Base-by-base conservation (phyloP, 441 rosid species). In the Flueggea neowawraea region DNA sequence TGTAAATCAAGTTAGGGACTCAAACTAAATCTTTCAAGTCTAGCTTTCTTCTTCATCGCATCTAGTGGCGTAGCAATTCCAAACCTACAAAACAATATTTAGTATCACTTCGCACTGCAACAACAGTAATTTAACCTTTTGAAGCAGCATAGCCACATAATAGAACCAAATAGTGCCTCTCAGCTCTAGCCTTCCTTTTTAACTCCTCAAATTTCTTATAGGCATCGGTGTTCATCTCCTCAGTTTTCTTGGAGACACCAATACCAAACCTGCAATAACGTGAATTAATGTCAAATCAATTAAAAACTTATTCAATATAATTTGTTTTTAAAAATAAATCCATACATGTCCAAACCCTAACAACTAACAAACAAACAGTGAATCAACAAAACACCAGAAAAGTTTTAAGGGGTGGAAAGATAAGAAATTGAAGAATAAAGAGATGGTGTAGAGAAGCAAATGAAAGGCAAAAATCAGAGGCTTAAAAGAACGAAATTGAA, bases 131-230 rank as follows among this genome's bases (percentile, higher is more conserved):
- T 6, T 53, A 32, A 65, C 31, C 57, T 47, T 15, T 31, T 6
- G 17, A 61, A 61, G 55, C 59, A n/a, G 65, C 36, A 17, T 6
- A 16, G 57, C 51, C 14, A 57, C 15, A 2, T 16, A 32, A 56
- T 12, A n/a, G 47, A 58, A 5, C 41, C 9, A 47, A 8, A 55
- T 32, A 55, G 62, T 49, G 89, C 97, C 99, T 91, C 77, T 91
- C 97, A 55, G 97, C 95, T 80, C 99, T 78, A 64, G 97, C 90
- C 72, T 88, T 95, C 75, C n/a, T n/a, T n/a, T n/a, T n/a, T n/a
- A n/a, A n/a, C n/a, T n/a, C n/a, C n/a, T n/a, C n/a, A n/a, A n/a
- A n/a, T n/a, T n/a, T n/a, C n/a, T n/a, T n/a, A n/a, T 70, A 54
- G 52, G 54, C 75, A n/a, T 73, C 89, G n/a, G n/a, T n/a, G n/a